Base-by-base conservation (phyloP, 192 early-diverging fungal species). In the Coemansia sp. region DNA sequence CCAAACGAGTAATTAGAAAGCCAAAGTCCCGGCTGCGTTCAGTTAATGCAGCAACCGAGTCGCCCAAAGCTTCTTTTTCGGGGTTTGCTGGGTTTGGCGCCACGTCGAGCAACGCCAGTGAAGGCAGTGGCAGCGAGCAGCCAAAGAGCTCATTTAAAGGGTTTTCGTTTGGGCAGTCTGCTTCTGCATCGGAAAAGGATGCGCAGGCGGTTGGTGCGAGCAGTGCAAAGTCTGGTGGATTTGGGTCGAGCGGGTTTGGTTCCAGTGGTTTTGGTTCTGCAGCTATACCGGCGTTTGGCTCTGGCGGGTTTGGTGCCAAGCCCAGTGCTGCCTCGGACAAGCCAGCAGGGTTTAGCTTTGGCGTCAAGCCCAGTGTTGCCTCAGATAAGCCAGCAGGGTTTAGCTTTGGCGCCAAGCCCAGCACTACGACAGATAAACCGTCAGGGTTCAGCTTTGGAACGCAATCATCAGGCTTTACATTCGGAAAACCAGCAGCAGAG, bases 21-120 rank as follows among this genome's bases (percentile, higher is more conserved):
- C 80, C 80, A 48, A 77, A 76, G 49, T 83, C 81, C 35, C 71
- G 81, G 2, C 49, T 82, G 11, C 73, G 74, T 45, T 35, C 54
- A 4, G 29, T 38, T 2, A 38, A 50, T 9, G 21, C 58, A n/a
- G 39, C 50, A 4, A n/a, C 4, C 14, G 61, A 38, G 3, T 39
- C 62, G 12, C 41, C 66, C 11, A 61, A 57, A 23, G 55, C 61
- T 19, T 59, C 72, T 4, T 76, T 75, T 25, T 45, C 76, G 0
- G 64, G 74, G 0, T 77, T 80, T 58, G 38, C 61, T 0, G 78
- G 77, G 0, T 80, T 80, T 60, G 75, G 62, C 0, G 45, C 79
- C 2, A 19, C 48, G n/a, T 26, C 57, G 8, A 56, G 45, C 12
- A 43, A 29, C 11, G 48, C 58, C 12, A 43, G 49, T 35, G 37